Base-by-base conservation (phyloP, 2,329 filamentous ascomycete species). In the Albophoma yamanashiensis region DNA sequence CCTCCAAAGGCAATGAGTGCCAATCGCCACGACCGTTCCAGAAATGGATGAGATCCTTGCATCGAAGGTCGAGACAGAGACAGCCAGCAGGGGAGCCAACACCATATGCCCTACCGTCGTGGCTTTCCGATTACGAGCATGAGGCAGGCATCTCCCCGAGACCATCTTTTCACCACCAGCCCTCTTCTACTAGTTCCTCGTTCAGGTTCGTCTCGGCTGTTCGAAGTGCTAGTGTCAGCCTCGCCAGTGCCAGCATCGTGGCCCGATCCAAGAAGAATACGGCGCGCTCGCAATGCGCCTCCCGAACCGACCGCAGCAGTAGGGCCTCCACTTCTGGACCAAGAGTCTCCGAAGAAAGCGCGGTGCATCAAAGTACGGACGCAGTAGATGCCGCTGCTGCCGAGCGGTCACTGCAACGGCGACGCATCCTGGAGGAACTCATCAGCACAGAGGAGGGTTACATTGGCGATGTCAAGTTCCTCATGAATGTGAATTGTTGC, bases 361-460 rank as follows among this genome's bases (percentile, higher is more conserved):
- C 73, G 27, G 86, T 84, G 3, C 75, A 81, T 8, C 89, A 90
- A 58, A 79, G 77, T 52, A 69, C 71, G n/a, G 65, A 70, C 6
- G 67, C 73, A 12, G 64, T 86, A 14, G 91, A 96, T 65, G 82
- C 87, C 61, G 85, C 81, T 38, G 86, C 89, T n/a, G 82, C 83
- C 50, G 82, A 86, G 64, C 84, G 92, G 58, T 84, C 91, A 1
- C 74, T 89, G 25, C 89, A 92, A 67, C 84, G 94, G 62, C 85
- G 91, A 17, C 86, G 87, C 63, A 86, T 96, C 45, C 75, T 97
- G 42, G 89, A 94, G 69, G 94, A 97, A 74, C 78, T 97, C 57
- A 85, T 97, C 62, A 82, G 77, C 60, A 96, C 92, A 0, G 94
- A 97, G 72, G 89, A 94, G 70, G 85, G 88, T 67, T 97, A 97